These are phyloP conservation scores for Candida namnaoensis DNA, from an alignment of 805 yeast genomes.

Conservation along the genomic window DNA sequence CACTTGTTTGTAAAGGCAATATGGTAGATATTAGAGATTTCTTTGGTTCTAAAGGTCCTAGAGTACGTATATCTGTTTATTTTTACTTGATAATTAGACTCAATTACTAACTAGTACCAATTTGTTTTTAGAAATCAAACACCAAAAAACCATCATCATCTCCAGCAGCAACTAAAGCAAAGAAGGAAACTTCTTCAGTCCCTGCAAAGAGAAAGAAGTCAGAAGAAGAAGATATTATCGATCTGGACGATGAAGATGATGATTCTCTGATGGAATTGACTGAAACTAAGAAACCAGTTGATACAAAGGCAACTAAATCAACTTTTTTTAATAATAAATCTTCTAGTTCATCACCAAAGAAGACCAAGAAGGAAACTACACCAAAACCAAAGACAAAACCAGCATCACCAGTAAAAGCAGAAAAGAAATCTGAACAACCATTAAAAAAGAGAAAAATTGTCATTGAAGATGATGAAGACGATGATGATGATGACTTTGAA, in stretches of 20 bases:
- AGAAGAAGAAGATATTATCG: too few relatives aligned
- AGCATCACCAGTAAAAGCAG: neutral
- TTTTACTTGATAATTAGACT: too few relatives aligned
- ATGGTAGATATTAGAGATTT: constrained; percentile 33
- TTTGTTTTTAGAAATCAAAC: too few relatives aligned
- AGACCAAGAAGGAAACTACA: neutral
- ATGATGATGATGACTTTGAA: constrained; percentile 12
- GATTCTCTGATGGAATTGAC: neutral
- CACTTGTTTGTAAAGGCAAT: neutral
- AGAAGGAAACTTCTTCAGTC: constrained; percentile 10
- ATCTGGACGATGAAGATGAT: neutral
- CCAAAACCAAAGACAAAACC: constrained; percentile 1
- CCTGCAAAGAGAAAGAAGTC: too few relatives aligned
- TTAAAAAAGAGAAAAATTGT: constrained; percentile 1
- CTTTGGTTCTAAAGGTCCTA: constrained; percentile 18
- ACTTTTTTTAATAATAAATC: neutral
- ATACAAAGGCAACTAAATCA: constrained; percentile 1
- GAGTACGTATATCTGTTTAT: constrained; percentile 2
- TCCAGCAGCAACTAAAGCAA: constrained; percentile 9
- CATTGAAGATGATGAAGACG: constrained; percentile 15
- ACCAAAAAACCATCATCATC: neutral
- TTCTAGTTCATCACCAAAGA: neutral
- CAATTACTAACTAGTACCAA: too few relatives aligned
- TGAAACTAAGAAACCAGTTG: neutral
- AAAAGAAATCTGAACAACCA: too few relatives aligned